Evolutionary conservation across 768 basidiomycete species (phyloP).

Genomic region (Lactifluus rugatus): DNA sequence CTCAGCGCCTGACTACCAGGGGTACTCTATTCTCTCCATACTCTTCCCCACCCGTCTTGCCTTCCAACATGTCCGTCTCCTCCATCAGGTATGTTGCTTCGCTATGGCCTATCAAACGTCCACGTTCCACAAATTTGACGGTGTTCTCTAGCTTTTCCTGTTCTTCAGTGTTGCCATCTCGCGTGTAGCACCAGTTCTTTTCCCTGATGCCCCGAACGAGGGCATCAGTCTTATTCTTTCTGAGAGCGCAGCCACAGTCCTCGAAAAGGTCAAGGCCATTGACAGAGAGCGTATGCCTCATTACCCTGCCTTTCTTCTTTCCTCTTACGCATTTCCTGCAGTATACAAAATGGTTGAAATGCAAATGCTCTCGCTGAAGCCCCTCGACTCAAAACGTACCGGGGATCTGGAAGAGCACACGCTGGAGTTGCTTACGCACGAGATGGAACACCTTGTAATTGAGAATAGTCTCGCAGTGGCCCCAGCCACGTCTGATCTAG

Average conservation of each 20-base stretch:
- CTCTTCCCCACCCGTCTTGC: constrained; percentile 54
- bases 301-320: neutral
- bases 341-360: constrained; percentile 8
- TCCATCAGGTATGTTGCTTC: constrained; percentile 41
- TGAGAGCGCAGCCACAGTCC: neutral
- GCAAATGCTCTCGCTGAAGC: constrained; percentile 8
- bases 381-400: neutral
- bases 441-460: constrained; percentile 19
- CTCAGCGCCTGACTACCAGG: constrained; percentile 22
- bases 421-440: constrained; percentile 14
- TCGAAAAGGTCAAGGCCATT: constrained; percentile 7
- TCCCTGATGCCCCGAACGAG: constrained; percentile 28
- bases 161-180: constrained; percentile 64
- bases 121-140: neutral
- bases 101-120: too few relatives aligned
- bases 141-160: constrained; percentile 39
- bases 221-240: neutral
- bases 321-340: neutral
- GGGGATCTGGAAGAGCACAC: constrained; percentile 11
- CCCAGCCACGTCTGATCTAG: constrained; percentile 14
- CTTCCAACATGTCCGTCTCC: constrained; percentile 67
- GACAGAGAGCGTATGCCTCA: constrained; percentile 13
- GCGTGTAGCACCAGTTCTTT: constrained; percentile 59
- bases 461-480: constrained; percentile 10
- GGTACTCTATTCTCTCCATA: constrained; percentile 25